Evolutionary conservation across 768 basidiomycete species (phyloP), one percentile per base, ranked within the genome.

Genomic region (Suillus lakei): DNA sequence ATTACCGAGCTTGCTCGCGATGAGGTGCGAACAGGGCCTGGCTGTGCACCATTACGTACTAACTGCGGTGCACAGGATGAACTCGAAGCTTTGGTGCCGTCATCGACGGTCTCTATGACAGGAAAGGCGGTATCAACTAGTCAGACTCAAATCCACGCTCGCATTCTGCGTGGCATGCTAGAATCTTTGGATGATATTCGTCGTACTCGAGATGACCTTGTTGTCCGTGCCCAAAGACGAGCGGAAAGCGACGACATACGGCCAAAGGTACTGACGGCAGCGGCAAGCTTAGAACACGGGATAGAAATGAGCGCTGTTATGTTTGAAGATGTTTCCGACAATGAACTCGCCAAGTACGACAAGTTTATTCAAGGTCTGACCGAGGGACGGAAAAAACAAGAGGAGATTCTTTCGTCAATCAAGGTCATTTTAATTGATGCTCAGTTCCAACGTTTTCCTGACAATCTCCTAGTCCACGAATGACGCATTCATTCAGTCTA

Each of bases 311-410:
- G 89, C 41, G 88, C 96, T 0, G 91, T 89, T 28, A 91, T 91
- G 89, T 98, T 98, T 73, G 93, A 96, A 71, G 91, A 92, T 62
- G 81, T 93, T 15, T 86, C 91, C 34, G 90, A 94, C 63, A 85
- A 88, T 66, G 91, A 93, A 71, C 77, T 98, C 60, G 84, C 83
- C 1, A 96, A 95, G 77, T 96, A 95, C 67, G 91, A 93, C 64
- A 85, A 84, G 66, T 91, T 89, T 72, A 80, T 98, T 41, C 81
- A 85, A 41, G 86, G 85, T 62, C 83, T 90, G 44, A 81, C 67
- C 18, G 80, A 82, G 39, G 80, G 84, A 54, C 84, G 85, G 67
- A 79, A 77, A 70, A 85, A 84, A 71, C 94, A 97, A 70, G 83
- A 85, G 53, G 84, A 83, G 9, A 71, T 96, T 5, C 76, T 99